phyloP scores from a whole-genome alignment of 768 basidiomycete species.

The Boletus vinaceobasis region DNA sequence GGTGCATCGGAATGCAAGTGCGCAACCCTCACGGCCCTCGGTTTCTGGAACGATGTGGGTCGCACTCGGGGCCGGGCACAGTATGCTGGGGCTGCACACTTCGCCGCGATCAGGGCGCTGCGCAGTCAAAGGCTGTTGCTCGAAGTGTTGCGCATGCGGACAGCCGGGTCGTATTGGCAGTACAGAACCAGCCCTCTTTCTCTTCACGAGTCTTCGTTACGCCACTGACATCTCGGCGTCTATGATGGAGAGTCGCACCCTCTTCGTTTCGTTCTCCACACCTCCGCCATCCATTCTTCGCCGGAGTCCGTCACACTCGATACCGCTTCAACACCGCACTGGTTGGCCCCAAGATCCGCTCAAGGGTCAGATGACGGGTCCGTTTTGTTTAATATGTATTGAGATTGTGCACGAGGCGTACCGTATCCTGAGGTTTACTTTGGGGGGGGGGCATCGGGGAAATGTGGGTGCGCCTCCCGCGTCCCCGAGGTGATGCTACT shows the following conservation, averaged over 20 bases:
- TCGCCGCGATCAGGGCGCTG: constrained; percentile 8
- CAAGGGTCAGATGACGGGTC: constrained; percentile 10
- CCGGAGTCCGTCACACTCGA: constrained; percentile 13
- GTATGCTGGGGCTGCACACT: constrained; percentile 30
- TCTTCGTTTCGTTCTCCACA: constrained; percentile 16
- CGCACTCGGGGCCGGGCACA: constrained; percentile 26
- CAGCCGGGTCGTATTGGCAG: constrained; percentile 15
- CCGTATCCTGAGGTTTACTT: constrained; percentile 6
- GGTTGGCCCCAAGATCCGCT: constrained; percentile 6
- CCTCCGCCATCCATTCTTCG: constrained; percentile 21
- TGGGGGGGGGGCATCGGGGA: constrained; percentile 11
- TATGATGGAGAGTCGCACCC: constrained; percentile 11
- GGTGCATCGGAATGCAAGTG: constrained; percentile 40
- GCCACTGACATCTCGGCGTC: constrained; percentile 32
- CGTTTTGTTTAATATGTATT: constrained; percentile 8
- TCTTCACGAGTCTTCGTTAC: constrained; percentile 36
- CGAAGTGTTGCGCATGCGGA: constrained; percentile 1
- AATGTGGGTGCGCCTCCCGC: constrained; percentile 19
- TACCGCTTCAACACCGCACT: constrained; percentile 19
- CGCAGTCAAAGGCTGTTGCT: constrained; percentile 9
- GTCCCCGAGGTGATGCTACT: constrained; percentile 30
- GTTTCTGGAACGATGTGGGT: constrained; percentile 43
- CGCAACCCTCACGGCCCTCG: constrained; percentile 35
- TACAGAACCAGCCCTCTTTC: constrained; percentile 32
- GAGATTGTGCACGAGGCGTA: constrained; percentile 19